A percentile compares a stretch with the other conserved stretches of the same genome.
Conservation (phyloP, 2,329 filamentous ascomycete species). For the Helotiales sp. region DNA sequence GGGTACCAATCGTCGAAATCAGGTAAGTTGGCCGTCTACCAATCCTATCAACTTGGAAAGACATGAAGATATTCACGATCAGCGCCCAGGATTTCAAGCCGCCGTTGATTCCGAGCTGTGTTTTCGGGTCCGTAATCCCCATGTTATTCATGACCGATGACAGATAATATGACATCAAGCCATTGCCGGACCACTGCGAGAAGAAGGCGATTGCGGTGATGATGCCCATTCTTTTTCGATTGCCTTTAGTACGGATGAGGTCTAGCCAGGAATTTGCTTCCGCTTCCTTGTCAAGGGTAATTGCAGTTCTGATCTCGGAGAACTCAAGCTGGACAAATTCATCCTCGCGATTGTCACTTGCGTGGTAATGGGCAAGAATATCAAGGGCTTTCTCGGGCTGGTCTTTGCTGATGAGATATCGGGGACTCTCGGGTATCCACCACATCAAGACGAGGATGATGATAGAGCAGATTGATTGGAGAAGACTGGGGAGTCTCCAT, state of each 20-base stretch:
- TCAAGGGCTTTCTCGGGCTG: slow-evolving; percentile 41
- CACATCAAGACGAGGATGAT: slow-evolving; percentile 9
- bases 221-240: slow-evolving; percentile 12
- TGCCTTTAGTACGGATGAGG: slow-evolving; percentile 7
- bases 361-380: slow-evolving; percentile 50
- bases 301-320: slow-evolving; percentile 11
- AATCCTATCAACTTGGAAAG: slow-evolving; percentile 33
- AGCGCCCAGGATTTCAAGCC: slow-evolving; percentile 29
- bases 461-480: slow-evolving; percentile 17
- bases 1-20: slow-evolving; percentile 43
- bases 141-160: slow-evolving; percentile 41
- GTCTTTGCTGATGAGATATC: slow-evolving; percentile 45
- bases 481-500: slow-evolving; percentile 19
- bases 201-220: slow-evolving; percentile 8
- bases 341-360: background rate
- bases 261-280: slow-evolving; percentile 11
- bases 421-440: slow-evolving; percentile 16
- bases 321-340: slow-evolving; percentile 15
- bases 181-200: slow-evolving; percentile 15
- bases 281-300: slow-evolving; percentile 3
- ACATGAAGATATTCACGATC: slow-evolving; percentile 25
- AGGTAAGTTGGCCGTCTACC: slow-evolving; percentile 57
- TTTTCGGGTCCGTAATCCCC: slow-evolving; percentile 42
- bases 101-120: slow-evolving; percentile 35
- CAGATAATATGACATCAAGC: slow-evolving; percentile 40